Conservation (phyloP, 2,329 filamentous ascomycete species). For the Cladosporium sp. region DNA sequence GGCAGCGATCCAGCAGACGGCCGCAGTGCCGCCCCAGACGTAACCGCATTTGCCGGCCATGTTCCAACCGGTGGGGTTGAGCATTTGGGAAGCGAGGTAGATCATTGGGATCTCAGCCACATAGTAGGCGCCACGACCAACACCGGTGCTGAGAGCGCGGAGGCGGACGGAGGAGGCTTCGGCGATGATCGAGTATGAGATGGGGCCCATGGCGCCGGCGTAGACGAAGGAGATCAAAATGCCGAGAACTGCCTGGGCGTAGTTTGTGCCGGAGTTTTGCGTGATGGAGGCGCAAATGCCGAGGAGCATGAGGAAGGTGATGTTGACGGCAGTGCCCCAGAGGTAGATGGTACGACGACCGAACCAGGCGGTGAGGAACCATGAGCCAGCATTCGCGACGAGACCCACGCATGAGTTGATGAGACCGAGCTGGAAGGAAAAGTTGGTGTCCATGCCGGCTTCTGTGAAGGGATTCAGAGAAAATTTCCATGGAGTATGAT, state of each 20-base stretch:
- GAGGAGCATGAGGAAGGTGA: conserved; percentile 70
- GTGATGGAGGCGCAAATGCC: conserved; percentile 72
- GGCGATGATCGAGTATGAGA: conserved; percentile 82
- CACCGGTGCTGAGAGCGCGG: conserved; percentile 85
- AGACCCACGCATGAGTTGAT: conserved; percentile 65
- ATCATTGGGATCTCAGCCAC: conserved; percentile 75
- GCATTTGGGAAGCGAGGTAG: conserved; percentile 85
- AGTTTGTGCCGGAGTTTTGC: conserved; percentile 51
- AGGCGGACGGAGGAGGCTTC: conserved; percentile 78
- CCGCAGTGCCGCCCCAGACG: conserved; percentile 80
- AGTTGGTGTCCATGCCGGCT: conserved; percentile 40
- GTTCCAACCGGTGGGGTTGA: conserved; percentile 81
- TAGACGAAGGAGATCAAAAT: conserved; percentile 81
- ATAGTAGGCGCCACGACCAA: conserved; percentile 73
- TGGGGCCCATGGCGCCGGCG: conserved; percentile 81
- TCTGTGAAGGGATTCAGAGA: conserved; percentile 34
- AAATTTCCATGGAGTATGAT: too few relatives aligned
- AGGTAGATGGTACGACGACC: conserved; percentile 74
- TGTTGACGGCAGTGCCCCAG: conserved; percentile 58
- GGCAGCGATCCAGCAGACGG: conserved; percentile 76
- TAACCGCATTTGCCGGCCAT: conserved; percentile 85
- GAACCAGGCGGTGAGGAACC: conserved; percentile 67
- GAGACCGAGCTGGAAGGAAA: conserved; percentile 43
- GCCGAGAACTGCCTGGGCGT: conserved; percentile 69
- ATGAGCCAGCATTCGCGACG: conserved; percentile 74